Percentiles rank a stretch among this genome's conserved stretches.
phyloP scores from a whole-genome alignment of 2,329 filamentous ascomycete species.

The Claviceps maximensis region DNA sequence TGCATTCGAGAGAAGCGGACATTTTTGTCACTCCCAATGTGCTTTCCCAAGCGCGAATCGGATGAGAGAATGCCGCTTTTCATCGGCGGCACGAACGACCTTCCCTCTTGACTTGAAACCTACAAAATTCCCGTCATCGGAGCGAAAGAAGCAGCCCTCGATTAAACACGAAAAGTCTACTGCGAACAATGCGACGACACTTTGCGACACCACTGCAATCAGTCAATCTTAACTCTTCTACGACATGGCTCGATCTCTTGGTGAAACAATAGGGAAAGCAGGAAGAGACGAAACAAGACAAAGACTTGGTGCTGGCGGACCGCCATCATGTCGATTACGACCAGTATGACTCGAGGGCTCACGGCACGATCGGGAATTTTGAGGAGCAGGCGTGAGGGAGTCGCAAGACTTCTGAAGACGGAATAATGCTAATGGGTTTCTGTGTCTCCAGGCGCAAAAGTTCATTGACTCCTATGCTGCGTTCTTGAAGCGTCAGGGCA shows the following conservation, averaged over 20 bases:
- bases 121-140: background rate
- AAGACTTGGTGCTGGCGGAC: background rate
- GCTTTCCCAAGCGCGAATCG: background rate
- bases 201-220: background rate
- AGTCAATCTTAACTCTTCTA: background rate
- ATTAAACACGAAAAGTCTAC: background rate
- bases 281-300: background rate
- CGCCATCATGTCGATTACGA: background rate
- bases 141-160: background rate
- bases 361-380: constrained; percentile 15
- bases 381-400: constrained; percentile 58
- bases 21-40: background rate
- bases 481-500: constrained; percentile 90
- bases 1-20: background rate
- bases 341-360: constrained; percentile 3
- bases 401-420: constrained; percentile 62
- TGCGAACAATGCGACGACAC: background rate
- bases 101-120: constrained; percentile 3
- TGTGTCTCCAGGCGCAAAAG: constrained; percentile 59
- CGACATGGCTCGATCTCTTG: background rate
- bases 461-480: constrained; percentile 77
- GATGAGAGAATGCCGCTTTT: background rate
- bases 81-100: background rate
- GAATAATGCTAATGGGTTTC: constrained; percentile 56
- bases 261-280: too few relatives aligned